These are phyloP conservation scores for Saprolegnia diclina DNA, from an alignment of 352 stramenopile genomes.

Conservation along the genomic window DNA sequence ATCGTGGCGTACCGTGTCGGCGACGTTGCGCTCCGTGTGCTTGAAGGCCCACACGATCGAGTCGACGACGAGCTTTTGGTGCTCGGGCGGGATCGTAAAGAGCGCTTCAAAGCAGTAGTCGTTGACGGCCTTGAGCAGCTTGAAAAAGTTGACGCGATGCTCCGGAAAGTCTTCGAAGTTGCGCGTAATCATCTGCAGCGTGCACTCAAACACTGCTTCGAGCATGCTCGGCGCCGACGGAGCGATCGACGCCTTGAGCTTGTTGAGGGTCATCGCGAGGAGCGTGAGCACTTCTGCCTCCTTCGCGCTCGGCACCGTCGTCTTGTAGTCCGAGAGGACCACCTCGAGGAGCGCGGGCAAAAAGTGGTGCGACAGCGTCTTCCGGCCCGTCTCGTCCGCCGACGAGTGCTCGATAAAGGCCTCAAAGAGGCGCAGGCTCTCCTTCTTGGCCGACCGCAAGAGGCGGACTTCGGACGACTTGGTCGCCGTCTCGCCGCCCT, in stretches of 20 bases:
- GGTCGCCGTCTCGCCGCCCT: slow-evolving; percentile 91
- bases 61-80: slow-evolving; percentile 99
- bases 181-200: slow-evolving; percentile 99
- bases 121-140: slow-evolving; percentile 93
- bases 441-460: slow-evolving; percentile 96
- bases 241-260: slow-evolving; percentile 89
- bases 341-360: slow-evolving; percentile 95
- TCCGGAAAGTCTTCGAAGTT: slow-evolving; percentile 99
- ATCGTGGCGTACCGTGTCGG: slow-evolving; percentile 78
- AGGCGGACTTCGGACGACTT: slow-evolving; percentile 89
- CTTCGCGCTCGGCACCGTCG: slow-evolving; percentile 59
- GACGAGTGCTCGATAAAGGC: slow-evolving; percentile 91
- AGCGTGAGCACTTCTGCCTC: slow-evolving; percentile 93
- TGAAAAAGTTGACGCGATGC: slow-evolving; percentile 98
- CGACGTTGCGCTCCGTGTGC: slow-evolving; percentile 98
- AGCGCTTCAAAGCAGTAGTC: slow-evolving; percentile 96
- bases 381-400: slow-evolving; percentile 57
- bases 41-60: slow-evolving; percentile 99
- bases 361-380: slow-evolving; percentile 91
- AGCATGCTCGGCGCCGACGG: slow-evolving; percentile 91
- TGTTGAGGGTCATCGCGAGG: slow-evolving; percentile 95
- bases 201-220: slow-evolving; percentile 97
- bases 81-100: slow-evolving; percentile 94
- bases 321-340: slow-evolving; percentile 95
- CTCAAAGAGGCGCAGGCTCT: slow-evolving; percentile 94